These are phyloP conservation scores for Puccinia triticina DNA, from an alignment of 1,284 basidiomycete genomes.

Conservation along the genomic window DNA sequence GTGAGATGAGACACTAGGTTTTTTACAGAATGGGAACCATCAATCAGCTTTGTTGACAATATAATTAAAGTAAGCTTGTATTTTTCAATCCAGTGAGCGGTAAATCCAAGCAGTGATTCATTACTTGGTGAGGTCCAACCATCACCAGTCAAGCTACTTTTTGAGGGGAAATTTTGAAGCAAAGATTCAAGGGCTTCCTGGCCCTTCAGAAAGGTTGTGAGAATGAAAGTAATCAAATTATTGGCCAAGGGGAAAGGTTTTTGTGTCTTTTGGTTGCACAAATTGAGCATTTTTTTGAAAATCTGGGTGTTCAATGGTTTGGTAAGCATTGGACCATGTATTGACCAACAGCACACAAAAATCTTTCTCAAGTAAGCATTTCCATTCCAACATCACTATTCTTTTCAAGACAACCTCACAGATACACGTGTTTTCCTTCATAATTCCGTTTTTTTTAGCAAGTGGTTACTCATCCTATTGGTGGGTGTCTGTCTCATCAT, in stretches of 20 bases:
- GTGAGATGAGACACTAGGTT: not conserved
- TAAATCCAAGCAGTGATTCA: not conserved
- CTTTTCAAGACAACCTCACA: too few relatives aligned
- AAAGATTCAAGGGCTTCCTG: not conserved
- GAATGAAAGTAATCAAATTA: not conserved
- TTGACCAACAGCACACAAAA: not conserved
- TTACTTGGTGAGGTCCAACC: too few relatives aligned
- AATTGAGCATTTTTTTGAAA: not conserved
- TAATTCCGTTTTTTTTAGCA: too few relatives aligned
- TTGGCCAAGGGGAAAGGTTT: not conserved
- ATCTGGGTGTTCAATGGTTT: not conserved
- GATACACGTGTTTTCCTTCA: too few relatives aligned
- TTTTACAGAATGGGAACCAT: constrained; percentile 1
- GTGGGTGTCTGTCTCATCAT: too few relatives aligned
- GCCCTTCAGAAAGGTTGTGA: not conserved
- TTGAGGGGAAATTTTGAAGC: constrained; percentile 15
- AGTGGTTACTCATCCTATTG: too few relatives aligned
- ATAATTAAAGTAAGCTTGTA: not conserved
- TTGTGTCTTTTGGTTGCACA: not conserved
- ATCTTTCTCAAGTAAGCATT: too few relatives aligned
- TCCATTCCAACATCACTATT: too few relatives aligned
- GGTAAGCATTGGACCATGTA: constrained; percentile 7
- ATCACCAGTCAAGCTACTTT: not conserved
- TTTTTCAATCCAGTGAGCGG: constrained; percentile 14
- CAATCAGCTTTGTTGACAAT: not conserved